These are phyloP conservation scores for Pseudocercospora fuligena DNA, from an alignment of 2,329 filamentous ascomycete species.

Conservation along the genomic window DNA sequence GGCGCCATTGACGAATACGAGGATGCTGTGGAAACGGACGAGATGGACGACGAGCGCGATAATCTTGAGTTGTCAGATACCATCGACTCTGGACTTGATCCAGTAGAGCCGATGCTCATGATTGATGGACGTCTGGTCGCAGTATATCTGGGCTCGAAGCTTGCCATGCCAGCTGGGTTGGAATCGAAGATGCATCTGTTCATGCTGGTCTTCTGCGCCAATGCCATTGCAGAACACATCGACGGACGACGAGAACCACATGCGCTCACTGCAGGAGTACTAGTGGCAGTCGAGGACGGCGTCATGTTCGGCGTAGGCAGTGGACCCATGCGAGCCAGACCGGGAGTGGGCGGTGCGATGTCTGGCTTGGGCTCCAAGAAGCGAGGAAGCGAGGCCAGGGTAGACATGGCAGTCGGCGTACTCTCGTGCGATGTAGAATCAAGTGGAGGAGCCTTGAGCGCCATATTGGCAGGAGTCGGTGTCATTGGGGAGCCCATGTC, in stretches of 20 bases:
- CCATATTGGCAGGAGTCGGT: slow-evolving; percentile 29
- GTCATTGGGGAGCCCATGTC: slow-evolving; percentile 31
- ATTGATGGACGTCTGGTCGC: slow-evolving; percentile 52
- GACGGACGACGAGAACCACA: slow-evolving; percentile 59
- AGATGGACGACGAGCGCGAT: slow-evolving; percentile 60
- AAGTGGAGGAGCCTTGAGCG: slow-evolving; percentile 25
- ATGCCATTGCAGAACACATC: slow-evolving; percentile 63
- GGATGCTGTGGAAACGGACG: slow-evolving; percentile 55
- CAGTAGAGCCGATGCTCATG: slow-evolving; percentile 59
- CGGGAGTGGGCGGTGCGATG: slow-evolving; percentile 58
- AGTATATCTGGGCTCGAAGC: slow-evolving; percentile 49
- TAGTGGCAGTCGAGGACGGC: slow-evolving; percentile 58
- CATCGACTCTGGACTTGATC: slow-evolving; percentile 66
- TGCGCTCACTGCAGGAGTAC: slow-evolving; percentile 66
- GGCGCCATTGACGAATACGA: slow-evolving; percentile 55
- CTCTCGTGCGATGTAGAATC: slow-evolving; percentile 46
- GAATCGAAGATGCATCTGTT: slow-evolving; percentile 61
- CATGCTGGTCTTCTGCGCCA: slow-evolving; percentile 59
- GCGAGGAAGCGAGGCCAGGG: slow-evolving; percentile 47
- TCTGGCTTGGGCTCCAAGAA: slow-evolving; percentile 58
- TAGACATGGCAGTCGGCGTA: slow-evolving; percentile 50
- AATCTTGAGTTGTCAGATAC: slow-evolving; percentile 63
- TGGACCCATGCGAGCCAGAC: slow-evolving; percentile 58
- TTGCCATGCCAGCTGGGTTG: slow-evolving; percentile 45
- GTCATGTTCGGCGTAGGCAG: slow-evolving; percentile 68